phyloP scores from a whole-genome alignment of 345 rosid genomes.

The Melastoma malabathricum region DNA sequence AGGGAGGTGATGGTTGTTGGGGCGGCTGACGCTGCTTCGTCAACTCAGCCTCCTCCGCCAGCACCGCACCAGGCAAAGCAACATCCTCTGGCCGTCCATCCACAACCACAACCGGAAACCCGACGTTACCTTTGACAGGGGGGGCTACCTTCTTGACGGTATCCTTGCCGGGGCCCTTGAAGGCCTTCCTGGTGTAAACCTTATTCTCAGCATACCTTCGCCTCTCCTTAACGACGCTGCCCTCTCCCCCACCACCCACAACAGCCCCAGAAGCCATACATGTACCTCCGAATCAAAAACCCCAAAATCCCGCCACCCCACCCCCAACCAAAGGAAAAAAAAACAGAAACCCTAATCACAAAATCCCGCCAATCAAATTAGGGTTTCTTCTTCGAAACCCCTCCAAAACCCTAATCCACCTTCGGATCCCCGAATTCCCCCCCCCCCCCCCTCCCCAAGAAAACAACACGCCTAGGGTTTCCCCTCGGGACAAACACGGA shows the following conservation, averaged over 20 bases:
- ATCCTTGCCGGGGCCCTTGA: slow-evolving; percentile 31
- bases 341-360: too few species aligned
- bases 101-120: slow-evolving; percentile 9
- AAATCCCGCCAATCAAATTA: too few species aligned
- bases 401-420: slow-evolving; percentile 24
- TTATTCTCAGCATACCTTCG: slow-evolving; percentile 41
- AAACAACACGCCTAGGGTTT: too few species aligned
- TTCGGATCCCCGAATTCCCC: not conserved
- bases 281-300: slow-evolving; percentile 32
- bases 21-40: too few species aligned
- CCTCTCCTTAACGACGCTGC: slow-evolving; percentile 50
- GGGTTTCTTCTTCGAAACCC: not conserved
- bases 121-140: not conserved
- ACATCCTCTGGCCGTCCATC: too few species aligned
- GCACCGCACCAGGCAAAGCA: too few species aligned
- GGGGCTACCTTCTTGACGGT: slow-evolving; percentile 6
- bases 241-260: slow-evolving; percentile 29
- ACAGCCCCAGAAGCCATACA: slow-evolving; percentile 94
- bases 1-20: too few species aligned
- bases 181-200: slow-evolving; percentile 76
- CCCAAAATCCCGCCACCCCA: not conserved
- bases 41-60: too few species aligned
- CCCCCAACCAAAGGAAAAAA: too few species aligned
- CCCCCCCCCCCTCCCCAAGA: not conserved
- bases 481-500: too few species aligned